Conservation (phyloP, 2,329 filamentous ascomycete genomes). For the Fusarium anguioides region DNA sequence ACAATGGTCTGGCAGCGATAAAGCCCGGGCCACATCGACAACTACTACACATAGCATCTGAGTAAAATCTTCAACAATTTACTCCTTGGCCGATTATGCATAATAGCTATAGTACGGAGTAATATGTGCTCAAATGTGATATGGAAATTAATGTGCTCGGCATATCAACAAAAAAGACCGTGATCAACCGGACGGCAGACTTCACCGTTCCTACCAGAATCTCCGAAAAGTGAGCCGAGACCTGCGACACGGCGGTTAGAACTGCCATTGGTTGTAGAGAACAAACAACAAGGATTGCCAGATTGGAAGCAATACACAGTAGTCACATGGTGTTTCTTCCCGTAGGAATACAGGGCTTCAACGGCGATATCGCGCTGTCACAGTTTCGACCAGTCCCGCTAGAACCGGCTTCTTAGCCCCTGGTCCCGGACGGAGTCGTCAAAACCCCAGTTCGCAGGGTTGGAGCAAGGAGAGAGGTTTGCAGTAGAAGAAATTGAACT, state of each 20-base stretch:
- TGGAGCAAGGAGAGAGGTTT: background rate
- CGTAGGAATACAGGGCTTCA: background rate
- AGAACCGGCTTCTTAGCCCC: conserved; percentile 23
- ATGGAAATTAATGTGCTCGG: conserved; percentile 7
- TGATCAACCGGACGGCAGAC: conserved; percentile 10
- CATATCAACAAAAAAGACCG: conserved; percentile 25
- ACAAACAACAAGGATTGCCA: conserved; percentile 9
- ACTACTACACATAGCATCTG: conserved; percentile 12
- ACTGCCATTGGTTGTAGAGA: conserved; percentile 13
- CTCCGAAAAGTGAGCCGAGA: conserved; percentile 19
- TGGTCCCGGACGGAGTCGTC: conserved; percentile 23
- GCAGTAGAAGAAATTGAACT: background rate
- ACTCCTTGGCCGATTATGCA: background rate
- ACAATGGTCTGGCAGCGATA: conserved; percentile 43
- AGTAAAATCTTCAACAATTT: conserved; percentile 9
- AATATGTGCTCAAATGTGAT: background rate
- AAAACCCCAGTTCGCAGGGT: conserved; percentile 16
- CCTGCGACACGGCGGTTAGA: conserved; percentile 5
- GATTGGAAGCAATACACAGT: background rate
- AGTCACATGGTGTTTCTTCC: conserved; percentile 13
- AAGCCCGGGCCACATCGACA: conserved; percentile 22
- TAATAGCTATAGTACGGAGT: background rate
- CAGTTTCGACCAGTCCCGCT: conserved; percentile 7
- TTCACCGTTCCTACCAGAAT: conserved; percentile 31
- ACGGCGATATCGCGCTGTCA: conserved; percentile 16